Evolutionary conservation across 2,329 filamentous ascomycete genomes (phyloP), one percentile per base, ranked within the genome.

Genomic region (Aspergillus carbonarius): DNA sequence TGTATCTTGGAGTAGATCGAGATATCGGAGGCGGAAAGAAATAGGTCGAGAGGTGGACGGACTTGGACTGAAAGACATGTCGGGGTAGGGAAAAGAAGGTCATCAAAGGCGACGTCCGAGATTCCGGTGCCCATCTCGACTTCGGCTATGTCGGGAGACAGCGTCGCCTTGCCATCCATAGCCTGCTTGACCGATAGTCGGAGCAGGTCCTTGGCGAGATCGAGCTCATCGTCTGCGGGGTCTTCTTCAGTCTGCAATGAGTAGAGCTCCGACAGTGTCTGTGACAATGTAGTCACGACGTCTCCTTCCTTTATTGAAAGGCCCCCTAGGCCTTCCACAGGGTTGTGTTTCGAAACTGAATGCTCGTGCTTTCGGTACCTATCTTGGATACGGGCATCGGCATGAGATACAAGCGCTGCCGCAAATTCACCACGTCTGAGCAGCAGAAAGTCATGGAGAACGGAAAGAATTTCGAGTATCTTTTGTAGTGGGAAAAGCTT

Each of bases 401-500:
- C 92, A 76, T 97, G 91, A 35, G 88, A 85, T 1, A 96, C 91
- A 25, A 99, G 77, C 0, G 90, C 88, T 76, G 95, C 87, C 18
- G 93, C 92, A 72, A 99, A 99, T 72, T 98, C 95, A 54, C 93
- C 93, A 34, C 91, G 85, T 1, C 90, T 89, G 0, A 99, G 82
- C 2, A 99, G 82, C 65, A 97, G 91, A 75, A 96, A 97, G 57
- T 95, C 88, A 49, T 93, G 85, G 1, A 97, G 81, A 8, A 97
- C 81, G 27, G 86, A 85, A 13, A 98, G 79, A 51, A 90, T 86
- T 63, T 95, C 88, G 5, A 91, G 79, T 4, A 96, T 92, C 66
- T 86, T 89, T 10, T 85, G 82, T 5, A 92, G 78, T 0, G 95
- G 95, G 3, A 99, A 76, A 0, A 98, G 81, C 68, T 90, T 88